Base-by-base conservation (phyloP, 129 eudicot species). In the Centrapalus pauciflorus region DNA sequence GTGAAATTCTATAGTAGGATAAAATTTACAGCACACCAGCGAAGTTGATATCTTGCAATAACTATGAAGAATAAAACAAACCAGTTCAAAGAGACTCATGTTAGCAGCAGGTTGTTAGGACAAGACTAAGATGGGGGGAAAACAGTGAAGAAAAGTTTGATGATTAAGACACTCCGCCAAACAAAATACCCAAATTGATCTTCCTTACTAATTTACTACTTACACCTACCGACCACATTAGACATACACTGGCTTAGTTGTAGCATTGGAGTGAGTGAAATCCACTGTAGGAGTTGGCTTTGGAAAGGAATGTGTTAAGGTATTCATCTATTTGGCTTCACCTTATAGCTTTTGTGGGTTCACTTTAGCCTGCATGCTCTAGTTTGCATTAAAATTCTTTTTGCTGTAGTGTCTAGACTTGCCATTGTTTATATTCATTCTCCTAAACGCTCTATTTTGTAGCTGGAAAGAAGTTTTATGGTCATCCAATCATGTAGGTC, bases 401-500 rank as follows among this genome's bases (percentile, higher is more conserved):
- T 5, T 41, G 4, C 3, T 41, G 11, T 41, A 41, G 14, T n/a
- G 49, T 41, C 14, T n/a, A 12, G 19, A 19, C 54, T 48, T 41
- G 19, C 49, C n/a, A 41, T 41, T n/a, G n/a, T n/a, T 52, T 35
- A 29, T 43, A 3, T 29, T 8, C 4, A 11, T 20, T 27, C 29
- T 69, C 23, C 10, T 20, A 12, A 28, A 28, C 29, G 37, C 9
- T 38, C 55, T 5, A 23, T 54, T 20, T n/a, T 11, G 10, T 45
- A 48, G 11, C 25, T 48, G 2, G 25, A 3, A 48, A 48, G 54
- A 48, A 48, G 54, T 24, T 25, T 41, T 57, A 55, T 58, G 77
- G 48, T 66, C 61, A 5, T 59, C 16, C 19, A 72, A 14, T 69
- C 71, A 11, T 61, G 58, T 84, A 92, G 98, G 99, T 94, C 28